These are phyloP conservation scores for Monsonia emarginata DNA, from an alignment of 441 rosid genomes.

Conservation along the genomic window DNA sequence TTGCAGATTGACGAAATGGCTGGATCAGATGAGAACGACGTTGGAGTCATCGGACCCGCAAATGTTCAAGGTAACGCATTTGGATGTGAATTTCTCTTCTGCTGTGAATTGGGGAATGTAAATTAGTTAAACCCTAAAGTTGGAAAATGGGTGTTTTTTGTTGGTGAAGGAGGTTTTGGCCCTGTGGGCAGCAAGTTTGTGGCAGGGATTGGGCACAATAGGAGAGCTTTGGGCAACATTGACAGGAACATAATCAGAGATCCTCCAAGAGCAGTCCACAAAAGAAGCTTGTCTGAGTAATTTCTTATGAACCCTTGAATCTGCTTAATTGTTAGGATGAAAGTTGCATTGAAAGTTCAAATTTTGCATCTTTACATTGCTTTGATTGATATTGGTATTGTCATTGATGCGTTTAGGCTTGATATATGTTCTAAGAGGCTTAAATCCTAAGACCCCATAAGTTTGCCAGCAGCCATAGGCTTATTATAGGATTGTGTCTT, in stretches of 20 bases:
- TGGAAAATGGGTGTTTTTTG: slow-evolving; percentile 1
- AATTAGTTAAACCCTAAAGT: slow-evolving; percentile 10
- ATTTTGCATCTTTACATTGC: neutral
- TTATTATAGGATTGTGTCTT: neutral
- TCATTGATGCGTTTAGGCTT: neutral
- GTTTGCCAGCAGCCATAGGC: neutral
- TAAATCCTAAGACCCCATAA: neutral
- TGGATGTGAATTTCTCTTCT: neutral
- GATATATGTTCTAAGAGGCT: neutral
- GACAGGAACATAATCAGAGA: slow-evolving; percentile 50
- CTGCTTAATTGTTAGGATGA: neutral
- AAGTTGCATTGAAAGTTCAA: neutral
- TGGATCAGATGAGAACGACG: slow-evolving; percentile 64
- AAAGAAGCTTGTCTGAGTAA: slow-evolving; percentile 60
- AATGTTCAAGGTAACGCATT: slow-evolving; percentile 36
- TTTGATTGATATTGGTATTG: neutral
- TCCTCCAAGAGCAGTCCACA: slow-evolving; percentile 59
- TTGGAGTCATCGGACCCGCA: slow-evolving; percentile 42
- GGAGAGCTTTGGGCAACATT: slow-evolving; percentile 58
- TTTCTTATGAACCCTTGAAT: slow-evolving; percentile 14
- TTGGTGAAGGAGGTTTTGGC: slow-evolving; percentile 34
- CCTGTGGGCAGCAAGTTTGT: slow-evolving; percentile 47
- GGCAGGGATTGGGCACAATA: slow-evolving; percentile 37
- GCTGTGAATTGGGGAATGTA: neutral
- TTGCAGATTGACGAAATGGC: slow-evolving; percentile 37